Evolutionary conservation across 768 basidiomycete genomes (phyloP), one percentile per base, ranked within the genome.

Genomic region (Rhodocollybia butyracea): DNA sequence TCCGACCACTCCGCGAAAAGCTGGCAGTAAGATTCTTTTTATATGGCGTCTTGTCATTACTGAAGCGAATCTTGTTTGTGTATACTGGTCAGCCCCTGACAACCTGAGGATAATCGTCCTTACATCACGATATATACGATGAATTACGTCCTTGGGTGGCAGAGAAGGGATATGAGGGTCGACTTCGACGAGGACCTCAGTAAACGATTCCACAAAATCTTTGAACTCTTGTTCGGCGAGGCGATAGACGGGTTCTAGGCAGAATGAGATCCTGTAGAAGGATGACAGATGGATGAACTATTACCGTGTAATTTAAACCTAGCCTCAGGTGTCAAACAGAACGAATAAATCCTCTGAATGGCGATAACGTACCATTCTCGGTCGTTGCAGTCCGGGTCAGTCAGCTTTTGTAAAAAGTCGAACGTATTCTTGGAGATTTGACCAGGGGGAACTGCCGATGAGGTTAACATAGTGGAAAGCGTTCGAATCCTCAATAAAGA

Each of bases 1-100:
- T 98, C 39, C 90, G 74, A 2, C 96, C 96, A 27, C 89, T 89
- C 45, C 97, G 77, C 3, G 93, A 94, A 61, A 95, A 91, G 52
- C 86, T 88, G 0, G 91, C 89, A 0, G 88, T 88, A 30, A 98
- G 79, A 10, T 78, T 77, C 5, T 69, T 81, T 72, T 98, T 98
- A 75, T 99, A 99, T 0, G 96, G 96, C 4, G 96, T 99, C 73
- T 94, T 95, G 66, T 94, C 90, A 55, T 91, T 91, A 65, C 89
- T 92, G 70, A 96, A 97, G 13, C 94, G 83, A 22, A 96, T 68
- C 90, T 93, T 56, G 5, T 54, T 30, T 26, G n/a, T 12, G 22
- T 22, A 15, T 11, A 24, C 15, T 48, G n/a, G 8, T 1, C 12
- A 32, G 36, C 7, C 10, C 5, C 13, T 7, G 10, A 41, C 39